Base-by-base conservation (phyloP, 306 rosid genomes). In the Glycine tomentella region DNA sequence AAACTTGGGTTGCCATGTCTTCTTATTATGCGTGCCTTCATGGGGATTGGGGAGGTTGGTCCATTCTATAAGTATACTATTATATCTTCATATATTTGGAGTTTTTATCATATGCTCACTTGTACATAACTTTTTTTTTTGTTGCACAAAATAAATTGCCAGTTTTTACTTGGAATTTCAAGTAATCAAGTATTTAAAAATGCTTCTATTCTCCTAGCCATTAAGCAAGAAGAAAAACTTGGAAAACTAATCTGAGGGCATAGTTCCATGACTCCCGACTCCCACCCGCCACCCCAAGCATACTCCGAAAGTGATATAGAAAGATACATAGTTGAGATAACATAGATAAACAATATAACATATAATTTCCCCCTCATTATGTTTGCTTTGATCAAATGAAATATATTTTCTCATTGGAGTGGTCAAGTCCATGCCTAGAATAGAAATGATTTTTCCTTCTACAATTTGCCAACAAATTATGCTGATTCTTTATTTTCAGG, bases 41-140 rank as follows among this genome's bases (percentile, higher is more conserved):
- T 95, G 97, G 97, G 95, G 62, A 90, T 95, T 68, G 97, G 97
- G 13, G 98, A 95, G 98, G 98, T 95, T 81, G 79, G 95, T 82
- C 80, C 61, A 50, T 83, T 89, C 84, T 63, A 51, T 55, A 67
- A 62, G 62, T 76, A 44, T 76, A 59, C 57, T 67, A 16, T 56
- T 56, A 34, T 56, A 36, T 46, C 77, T 58, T 48, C 79, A 40
- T 75, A 66, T 66, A 81, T 45, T 38, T 70, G 36, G 74, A 45
- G 50, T 72, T 71, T 69, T 8, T 6, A 62, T 80, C 76, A 31
- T 52, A 51, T 46, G 44, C 17, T 17, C 76, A 48, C 10, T 67
- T 62, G 46, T 36, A 51, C 66, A 56, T 53, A 25, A 53, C 0
- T 56, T 63, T 70, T 81, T n/a, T 53, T 38, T 72, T 36, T 42